These are phyloP conservation scores for Cicer bijugum DNA, from an alignment of 306 rosid species.

Conservation along the genomic window DNA sequence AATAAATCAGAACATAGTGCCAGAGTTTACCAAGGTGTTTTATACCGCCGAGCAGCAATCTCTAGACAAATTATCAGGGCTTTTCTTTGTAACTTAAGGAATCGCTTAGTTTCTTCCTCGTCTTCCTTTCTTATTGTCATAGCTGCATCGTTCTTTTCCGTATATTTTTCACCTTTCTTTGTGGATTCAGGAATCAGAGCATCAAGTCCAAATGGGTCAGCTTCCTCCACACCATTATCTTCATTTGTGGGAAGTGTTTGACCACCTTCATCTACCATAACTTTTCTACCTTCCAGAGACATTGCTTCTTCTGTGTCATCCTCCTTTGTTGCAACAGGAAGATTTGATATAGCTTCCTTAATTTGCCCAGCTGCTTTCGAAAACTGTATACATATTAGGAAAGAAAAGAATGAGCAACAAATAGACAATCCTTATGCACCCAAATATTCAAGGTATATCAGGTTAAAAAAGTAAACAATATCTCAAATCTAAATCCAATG, in stretches of 20 bases:
- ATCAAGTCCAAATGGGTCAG: constrained; percentile 94
- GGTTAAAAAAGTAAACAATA: constrained; percentile 19
- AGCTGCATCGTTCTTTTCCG: constrained; percentile 60
- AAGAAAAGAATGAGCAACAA: constrained; percentile 39
- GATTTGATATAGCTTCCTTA: constrained; percentile 74
- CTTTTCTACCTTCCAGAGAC: constrained; percentile 55
- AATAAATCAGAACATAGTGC: constrained; percentile 8
- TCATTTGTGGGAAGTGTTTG: constrained; percentile 46
- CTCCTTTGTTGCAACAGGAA: constrained; percentile 78
- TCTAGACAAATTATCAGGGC: constrained; percentile 82
- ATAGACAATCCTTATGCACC: constrained; percentile 12
- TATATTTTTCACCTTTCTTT: constrained; percentile 64
- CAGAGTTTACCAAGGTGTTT: constrained; percentile 69
- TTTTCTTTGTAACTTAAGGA: constrained; percentile 75
- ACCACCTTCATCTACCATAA: constrained; percentile 46
- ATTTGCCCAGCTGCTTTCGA: constrained; percentile 79
- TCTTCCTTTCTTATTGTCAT: constrained; percentile 55
- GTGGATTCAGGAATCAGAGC: constrained; percentile 65
- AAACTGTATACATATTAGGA: constrained; percentile 55
- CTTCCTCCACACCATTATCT: constrained; percentile 52
- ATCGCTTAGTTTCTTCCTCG: constrained; percentile 69
- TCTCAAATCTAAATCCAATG: constrained; percentile 26
- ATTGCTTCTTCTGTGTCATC: constrained; percentile 77
- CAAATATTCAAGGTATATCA: background rate
- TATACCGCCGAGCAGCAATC: constrained; percentile 86